Percentiles rank a stretch among this genome's conserved stretches.
These are phyloP conservation scores for Trichosporon faecale DNA, from an alignment of 1,284 basidiomycete species.

Conservation along the genomic window DNA sequence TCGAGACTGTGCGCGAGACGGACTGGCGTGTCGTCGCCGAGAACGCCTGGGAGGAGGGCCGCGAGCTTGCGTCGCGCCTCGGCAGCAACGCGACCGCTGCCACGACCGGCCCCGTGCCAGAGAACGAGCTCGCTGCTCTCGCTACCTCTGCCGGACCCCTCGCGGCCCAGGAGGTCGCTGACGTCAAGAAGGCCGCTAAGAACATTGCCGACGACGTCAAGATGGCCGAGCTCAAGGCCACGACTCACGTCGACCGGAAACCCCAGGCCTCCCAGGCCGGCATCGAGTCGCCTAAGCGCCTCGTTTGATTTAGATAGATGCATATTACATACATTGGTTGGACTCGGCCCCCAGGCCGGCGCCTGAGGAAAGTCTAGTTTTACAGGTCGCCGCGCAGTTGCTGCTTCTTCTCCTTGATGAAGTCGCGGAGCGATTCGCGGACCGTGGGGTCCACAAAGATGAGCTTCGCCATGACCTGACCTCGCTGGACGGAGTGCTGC, in stretches of 20 bases:
- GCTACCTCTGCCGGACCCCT: not conserved
- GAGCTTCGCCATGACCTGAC: slow-evolving; percentile 27
- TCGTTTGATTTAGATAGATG: slow-evolving; percentile 20
- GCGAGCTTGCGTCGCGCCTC: not conserved
- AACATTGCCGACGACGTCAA: not conserved
- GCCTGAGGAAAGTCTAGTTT: not conserved
- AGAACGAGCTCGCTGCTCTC: not conserved
- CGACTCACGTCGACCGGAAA: slow-evolving; percentile 13
- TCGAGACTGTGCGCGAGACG: slow-evolving; percentile 29
- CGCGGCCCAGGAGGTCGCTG: not conserved
- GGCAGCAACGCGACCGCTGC: not conserved
- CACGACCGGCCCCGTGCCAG: not conserved
- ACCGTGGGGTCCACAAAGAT: slow-evolving; percentile 44
- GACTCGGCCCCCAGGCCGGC: too few species aligned
- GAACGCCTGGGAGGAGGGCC: slow-evolving; percentile 16
- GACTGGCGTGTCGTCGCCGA: slow-evolving; percentile 35
- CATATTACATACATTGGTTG: slow-evolving; percentile 7
- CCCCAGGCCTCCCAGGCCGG: slow-evolving; percentile 13
- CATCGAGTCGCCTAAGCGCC: slow-evolving; percentile 22
- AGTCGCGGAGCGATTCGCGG: slow-evolving; percentile 45
- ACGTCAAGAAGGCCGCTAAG: not conserved
- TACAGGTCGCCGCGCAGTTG: slow-evolving; percentile 30
- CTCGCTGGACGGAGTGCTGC: slow-evolving; percentile 26
- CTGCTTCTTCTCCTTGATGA: slow-evolving; percentile 38
- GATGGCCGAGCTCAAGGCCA: not conserved